Evolutionary conservation across 2,329 filamentous ascomycete genomes (phyloP).

Genomic region (Myriosclerotinia scirpicola): DNA sequence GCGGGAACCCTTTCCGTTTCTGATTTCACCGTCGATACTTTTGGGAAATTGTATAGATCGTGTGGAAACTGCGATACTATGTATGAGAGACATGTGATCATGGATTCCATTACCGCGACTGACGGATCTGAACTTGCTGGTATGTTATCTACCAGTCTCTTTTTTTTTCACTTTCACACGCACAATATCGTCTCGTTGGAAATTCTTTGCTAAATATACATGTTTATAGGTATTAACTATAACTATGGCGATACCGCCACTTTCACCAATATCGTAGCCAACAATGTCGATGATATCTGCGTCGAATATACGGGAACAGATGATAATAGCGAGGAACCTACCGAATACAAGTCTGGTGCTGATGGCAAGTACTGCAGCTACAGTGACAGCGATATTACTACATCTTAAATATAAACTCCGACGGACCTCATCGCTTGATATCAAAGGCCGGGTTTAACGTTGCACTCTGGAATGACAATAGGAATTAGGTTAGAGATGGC

Average conservation of each 20-base stretch:
- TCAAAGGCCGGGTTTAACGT: too few species aligned
- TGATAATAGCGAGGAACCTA: slow-evolving; percentile 42
- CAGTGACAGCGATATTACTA: too few species aligned
- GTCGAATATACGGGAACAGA: slow-evolving; percentile 43
- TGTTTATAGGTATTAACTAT: slow-evolving; percentile 50
- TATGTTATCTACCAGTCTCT: slow-evolving; percentile 17
- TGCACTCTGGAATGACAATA: too few species aligned
- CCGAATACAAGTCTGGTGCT: background rate
- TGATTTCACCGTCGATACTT: slow-evolving; percentile 46
- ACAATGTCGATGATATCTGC: slow-evolving; percentile 28
- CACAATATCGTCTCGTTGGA: background rate
- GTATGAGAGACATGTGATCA: slow-evolving; percentile 38
- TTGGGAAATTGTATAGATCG: slow-evolving; percentile 51
- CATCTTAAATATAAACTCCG: too few species aligned
- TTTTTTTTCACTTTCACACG: background rate
- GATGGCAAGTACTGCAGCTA: too few species aligned
- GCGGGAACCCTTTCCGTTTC: slow-evolving; percentile 41
- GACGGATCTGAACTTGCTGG: slow-evolving; percentile 40
- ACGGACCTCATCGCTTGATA: too few species aligned
- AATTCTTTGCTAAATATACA: slow-evolving; percentile 26
- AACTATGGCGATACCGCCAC: slow-evolving; percentile 52
- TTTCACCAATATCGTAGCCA: slow-evolving; percentile 45
- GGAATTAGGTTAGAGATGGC: too few species aligned
- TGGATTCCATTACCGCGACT: slow-evolving; percentile 46
- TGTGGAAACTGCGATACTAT: slow-evolving; percentile 50